phyloP scores from a whole-genome alignment of 345 rosid genomes.

The Citrus reticulata region DNA sequence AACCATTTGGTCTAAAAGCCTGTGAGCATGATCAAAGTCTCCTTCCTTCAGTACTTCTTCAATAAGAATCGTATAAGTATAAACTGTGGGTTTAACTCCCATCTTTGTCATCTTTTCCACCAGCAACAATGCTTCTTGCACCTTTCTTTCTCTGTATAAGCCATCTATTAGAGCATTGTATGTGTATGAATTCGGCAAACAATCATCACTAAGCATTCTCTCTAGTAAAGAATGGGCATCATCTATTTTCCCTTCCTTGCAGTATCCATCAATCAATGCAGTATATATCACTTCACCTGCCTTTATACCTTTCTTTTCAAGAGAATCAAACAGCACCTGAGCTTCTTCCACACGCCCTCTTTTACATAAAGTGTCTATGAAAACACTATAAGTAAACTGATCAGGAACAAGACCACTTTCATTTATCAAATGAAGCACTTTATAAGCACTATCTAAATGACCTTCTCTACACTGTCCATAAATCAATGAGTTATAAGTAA shows the following conservation, averaged over 20 bases:
- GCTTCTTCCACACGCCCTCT: constrained; percentile 71
- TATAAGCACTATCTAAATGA: constrained; percentile 64
- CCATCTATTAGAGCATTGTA: constrained; percentile 79
- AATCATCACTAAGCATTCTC: constrained; percentile 52
- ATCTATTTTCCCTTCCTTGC: constrained; percentile 58
- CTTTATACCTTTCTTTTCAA: constrained; percentile 57
- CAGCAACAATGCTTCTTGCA: constrained; percentile 43
- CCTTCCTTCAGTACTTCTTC: constrained; percentile 55
- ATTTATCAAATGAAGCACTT: constrained; percentile 62
- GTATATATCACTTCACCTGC: constrained; percentile 83
- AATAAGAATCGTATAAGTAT: constrained; percentile 73
- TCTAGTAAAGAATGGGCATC: constrained; percentile 54
- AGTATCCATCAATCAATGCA: constrained; percentile 76
- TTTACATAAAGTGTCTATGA: constrained; percentile 72
- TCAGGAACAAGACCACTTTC: constrained; percentile 65
- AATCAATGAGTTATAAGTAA: constrained; percentile 75
- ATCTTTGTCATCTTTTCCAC: constrained; percentile 48
- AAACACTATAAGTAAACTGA: constrained; percentile 61
- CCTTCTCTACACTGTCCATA: constrained; percentile 74
- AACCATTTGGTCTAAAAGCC: constrained; percentile 48
- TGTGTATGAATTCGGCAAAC: constrained; percentile 61
- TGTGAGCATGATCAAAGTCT: constrained; percentile 53
- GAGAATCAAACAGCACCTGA: constrained; percentile 54
- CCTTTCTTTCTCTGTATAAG: constrained; percentile 51
- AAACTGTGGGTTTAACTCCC: constrained; percentile 51